phyloP scores from a whole-genome alignment of 768 basidiomycete genomes.

The Lentinula sp. region DNA sequence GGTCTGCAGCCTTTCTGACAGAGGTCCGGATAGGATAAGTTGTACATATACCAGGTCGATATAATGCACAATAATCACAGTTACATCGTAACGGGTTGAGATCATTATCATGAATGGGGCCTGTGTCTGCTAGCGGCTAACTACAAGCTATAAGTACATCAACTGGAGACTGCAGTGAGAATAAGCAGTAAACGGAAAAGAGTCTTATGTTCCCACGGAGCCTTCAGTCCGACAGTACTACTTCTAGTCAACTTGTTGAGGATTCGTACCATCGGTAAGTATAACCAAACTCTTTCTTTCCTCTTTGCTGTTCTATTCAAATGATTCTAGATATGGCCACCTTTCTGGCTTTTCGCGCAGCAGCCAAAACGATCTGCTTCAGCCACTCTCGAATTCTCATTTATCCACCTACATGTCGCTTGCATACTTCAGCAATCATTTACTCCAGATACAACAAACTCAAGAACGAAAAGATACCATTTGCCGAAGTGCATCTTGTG shows the following conservation, averaged over 20 bases:
- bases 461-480: slow-evolving; percentile 37
- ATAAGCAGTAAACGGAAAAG: too few species aligned
- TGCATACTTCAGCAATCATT: neutral
- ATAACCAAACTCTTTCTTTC: neutral
- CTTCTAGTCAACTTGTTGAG: too few species aligned
- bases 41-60: too few species aligned
- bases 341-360: neutral
- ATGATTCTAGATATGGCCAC: neutral
- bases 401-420: neutral
- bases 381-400: neutral
- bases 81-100: too few species aligned
- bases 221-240: too few species aligned
- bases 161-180: too few species aligned
- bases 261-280: too few species aligned
- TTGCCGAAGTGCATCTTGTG: slow-evolving; percentile 36
- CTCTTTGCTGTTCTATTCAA: neutral
- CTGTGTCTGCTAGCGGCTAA: too few species aligned
- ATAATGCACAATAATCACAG: too few species aligned
- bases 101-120: too few species aligned
- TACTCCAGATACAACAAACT: neutral
- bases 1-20: slow-evolving; percentile 44
- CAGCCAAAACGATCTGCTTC: neutral
- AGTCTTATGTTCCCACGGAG: too few species aligned
- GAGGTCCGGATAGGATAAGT: neutral
- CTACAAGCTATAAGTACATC: too few species aligned